A percentile compares a stretch with the other conserved stretches of the same genome.
Evolutionary conservation across 257 asterid species (phyloP).

Genomic region (Eucommia ulmoides): DNA sequence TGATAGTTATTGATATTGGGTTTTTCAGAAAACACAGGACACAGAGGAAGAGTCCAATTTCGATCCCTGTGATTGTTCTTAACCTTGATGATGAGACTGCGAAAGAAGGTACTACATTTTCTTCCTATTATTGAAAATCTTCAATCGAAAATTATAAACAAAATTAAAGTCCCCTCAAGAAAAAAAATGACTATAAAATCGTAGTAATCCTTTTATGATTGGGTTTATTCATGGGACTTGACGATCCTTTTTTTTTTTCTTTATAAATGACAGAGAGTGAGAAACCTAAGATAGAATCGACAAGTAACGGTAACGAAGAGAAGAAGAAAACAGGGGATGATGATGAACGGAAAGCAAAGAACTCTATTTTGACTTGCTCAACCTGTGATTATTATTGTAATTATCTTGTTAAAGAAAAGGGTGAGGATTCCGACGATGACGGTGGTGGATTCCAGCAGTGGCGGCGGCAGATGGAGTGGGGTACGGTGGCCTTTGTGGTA

Average conservation of each 20-base stretch:
- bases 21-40: slow-evolving; percentile 52
- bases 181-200: too few species aligned
- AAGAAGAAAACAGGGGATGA: slow-evolving; percentile 13
- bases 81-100: slow-evolving; percentile 46
- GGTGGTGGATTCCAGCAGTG: too few species aligned
- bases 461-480: too few species aligned
- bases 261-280: background rate
- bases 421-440: too few species aligned
- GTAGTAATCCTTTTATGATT: too few species aligned
- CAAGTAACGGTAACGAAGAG: slow-evolving; percentile 10
- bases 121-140: too few species aligned
- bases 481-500: too few species aligned
- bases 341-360: slow-evolving; percentile 20
- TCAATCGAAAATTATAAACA: too few species aligned
- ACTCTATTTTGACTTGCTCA: slow-evolving; percentile 22
- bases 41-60: slow-evolving; percentile 36
- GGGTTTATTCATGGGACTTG: background rate
- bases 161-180: too few species aligned
- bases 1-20: slow-evolving; percentile 8
- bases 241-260: background rate
- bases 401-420: too few species aligned
- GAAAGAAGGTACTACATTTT: slow-evolving; percentile 49
- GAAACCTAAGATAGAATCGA: slow-evolving; percentile 1
- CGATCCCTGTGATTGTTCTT: slow-evolving; percentile 40
- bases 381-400: too few species aligned